A percentile compares a stretch with the other conserved stretches of the same genome.
These are phyloP conservation scores for Rhodotorula sphaerocarpa DNA, from an alignment of 768 basidiomycete species.

Conservation along the genomic window DNA sequence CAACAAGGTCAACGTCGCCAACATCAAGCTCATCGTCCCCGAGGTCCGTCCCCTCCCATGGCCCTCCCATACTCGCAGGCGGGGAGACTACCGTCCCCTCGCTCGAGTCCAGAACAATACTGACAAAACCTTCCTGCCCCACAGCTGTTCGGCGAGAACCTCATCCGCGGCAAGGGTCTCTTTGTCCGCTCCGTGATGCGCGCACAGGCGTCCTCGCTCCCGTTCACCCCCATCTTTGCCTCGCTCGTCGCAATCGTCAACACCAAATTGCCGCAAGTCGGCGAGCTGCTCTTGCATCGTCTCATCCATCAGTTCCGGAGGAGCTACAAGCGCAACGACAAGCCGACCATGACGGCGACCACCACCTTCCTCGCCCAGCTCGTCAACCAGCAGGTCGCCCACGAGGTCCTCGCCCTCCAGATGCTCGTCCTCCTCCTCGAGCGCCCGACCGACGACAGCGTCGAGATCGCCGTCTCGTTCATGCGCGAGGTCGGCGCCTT, in stretches of 20 bases:
- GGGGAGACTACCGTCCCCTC: too few species aligned
- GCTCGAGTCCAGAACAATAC: not conserved
- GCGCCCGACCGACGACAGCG: conserved; percentile 90
- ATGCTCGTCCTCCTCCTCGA: conserved; percentile 93
- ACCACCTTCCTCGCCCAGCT: conserved; percentile 79
- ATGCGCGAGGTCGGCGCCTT: conserved; percentile 96
- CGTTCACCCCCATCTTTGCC: conserved; percentile 95
- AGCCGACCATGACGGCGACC: conserved; percentile 89
- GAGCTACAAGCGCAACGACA: conserved; percentile 93
- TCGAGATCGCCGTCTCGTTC: conserved; percentile 96
- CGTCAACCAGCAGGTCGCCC: conserved; percentile 85
- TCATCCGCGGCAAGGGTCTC: conserved; percentile 83
- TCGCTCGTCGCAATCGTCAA: conserved; percentile 90
- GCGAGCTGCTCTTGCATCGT: conserved; percentile 78
- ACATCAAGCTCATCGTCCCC: conserved; percentile 54
- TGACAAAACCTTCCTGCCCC: conserved; percentile 66
- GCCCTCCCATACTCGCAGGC: not conserved
- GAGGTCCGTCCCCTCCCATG: conserved; percentile 24
- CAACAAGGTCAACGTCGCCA: conserved; percentile 93
- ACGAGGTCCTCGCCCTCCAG: conserved; percentile 88
- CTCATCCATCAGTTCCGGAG: conserved; percentile 91
- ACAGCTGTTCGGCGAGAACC: conserved; percentile 75
- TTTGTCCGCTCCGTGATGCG: conserved; percentile 95
- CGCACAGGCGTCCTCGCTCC: conserved; percentile 90
- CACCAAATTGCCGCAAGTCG: conserved; percentile 91